Evolutionary conservation across 2,329 filamentous ascomycete genomes (phyloP), one percentile per base, ranked within the genome.

Genomic region (Aspergillus calidoustus): DNA sequence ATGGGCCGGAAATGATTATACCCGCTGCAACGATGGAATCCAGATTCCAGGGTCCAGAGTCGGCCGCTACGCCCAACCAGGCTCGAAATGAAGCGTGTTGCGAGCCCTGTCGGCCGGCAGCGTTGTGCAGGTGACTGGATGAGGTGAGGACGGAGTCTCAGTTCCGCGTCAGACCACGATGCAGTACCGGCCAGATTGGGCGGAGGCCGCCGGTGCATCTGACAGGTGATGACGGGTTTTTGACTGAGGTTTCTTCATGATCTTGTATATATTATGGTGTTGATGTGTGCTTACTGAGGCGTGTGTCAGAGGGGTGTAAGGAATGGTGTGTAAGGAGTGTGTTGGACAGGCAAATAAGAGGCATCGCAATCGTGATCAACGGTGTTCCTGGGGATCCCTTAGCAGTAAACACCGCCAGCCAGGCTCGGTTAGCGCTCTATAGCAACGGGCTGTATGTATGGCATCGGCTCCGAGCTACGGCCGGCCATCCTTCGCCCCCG

Each of bases 381-480:
- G 15, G 4, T 28, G 25, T 28, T 28, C 25, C 25, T 28, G 25
- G 25, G 25, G 25, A 28, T 4, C 4, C 25, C 25, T 28, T 4
- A 28, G 4, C 4, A 28, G 25, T 28, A 28, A 28, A 28, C 25
- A 28, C 25, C 25, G 25, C 25, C 25, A 28, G 25, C 25, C 6
- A 28, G 4, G 25, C 25, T 28, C 25, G 25, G 28, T 17, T 50
- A 50, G 15, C 23, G 13, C 15, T 9, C 25, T 41, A 15, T 6
- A 11, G 8, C 17, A 25, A n/a, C n/a, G 22, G 11, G 3, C 13
- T 34, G 41, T 28, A 47, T 34, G 41, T 28, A 47, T 23, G 46
- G 48, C 31, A 6, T 49, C 59, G 59, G 59, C 31, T 47, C 59
- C 59, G 59, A 61, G 43, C 23, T 19, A 48, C 54, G 59, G 54